These are phyloP conservation scores for Fragaria iinumae DNA, from an alignment of 306 rosid species.

Conservation along the genomic window DNA sequence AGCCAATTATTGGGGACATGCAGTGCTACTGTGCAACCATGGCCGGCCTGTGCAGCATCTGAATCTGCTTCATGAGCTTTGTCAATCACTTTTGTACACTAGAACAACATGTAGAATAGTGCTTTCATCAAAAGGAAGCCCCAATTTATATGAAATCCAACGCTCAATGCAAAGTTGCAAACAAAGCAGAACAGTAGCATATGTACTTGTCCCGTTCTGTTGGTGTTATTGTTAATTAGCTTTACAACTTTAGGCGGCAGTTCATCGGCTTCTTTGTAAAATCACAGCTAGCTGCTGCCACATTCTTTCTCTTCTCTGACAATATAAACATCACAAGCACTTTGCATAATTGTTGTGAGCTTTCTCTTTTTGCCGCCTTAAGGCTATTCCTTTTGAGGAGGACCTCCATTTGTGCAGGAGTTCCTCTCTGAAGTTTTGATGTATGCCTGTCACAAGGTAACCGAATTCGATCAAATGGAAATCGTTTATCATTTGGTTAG, in stretches of 20 bases:
- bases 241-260: not conserved
- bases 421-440: not conserved
- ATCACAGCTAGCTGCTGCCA: not conserved
- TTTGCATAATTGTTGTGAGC: not conserved
- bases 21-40: not conserved
- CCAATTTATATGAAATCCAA: not conserved
- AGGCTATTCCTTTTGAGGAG: not conserved
- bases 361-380: not conserved
- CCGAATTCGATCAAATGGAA: no score
- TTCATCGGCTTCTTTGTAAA: not conserved
- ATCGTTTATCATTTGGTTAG: no score
- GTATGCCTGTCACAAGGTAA: not conserved
- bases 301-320: not conserved
- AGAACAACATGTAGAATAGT: not conserved
- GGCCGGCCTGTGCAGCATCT: constrained; percentile 10
- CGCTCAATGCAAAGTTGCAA: not conserved
- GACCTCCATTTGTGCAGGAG: not conserved
- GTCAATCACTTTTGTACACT: not conserved
- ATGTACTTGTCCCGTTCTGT: not conserved
- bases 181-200: not conserved
- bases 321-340: not conserved
- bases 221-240: not conserved
- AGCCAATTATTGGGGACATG: not conserved
- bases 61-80: not conserved
- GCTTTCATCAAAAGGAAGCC: not conserved